Evolutionary conservation across 495 filamentous ascomycete genomes (phyloP), one percentile per base, ranked within the genome.

Genomic region (Penicillium dipodomyicola): DNA sequence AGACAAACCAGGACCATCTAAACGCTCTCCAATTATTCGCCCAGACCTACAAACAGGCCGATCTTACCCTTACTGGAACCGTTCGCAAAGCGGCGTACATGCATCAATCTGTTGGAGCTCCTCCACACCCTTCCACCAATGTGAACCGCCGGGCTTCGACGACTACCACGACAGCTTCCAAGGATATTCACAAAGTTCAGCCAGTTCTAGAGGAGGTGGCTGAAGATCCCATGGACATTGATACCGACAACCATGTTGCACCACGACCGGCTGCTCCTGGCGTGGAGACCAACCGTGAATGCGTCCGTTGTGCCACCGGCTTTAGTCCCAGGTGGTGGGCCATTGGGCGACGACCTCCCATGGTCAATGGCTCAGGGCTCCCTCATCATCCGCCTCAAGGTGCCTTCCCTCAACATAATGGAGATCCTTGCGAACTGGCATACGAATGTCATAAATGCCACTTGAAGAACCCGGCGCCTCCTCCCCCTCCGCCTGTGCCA

Each of bases 21-120:
- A 96, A 85, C 57, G 93, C 89, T 15, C 75, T 99, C 17, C 92
- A 96, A 68, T 78, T 93, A 11, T 99, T 87, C 65, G 87, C 86
- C 25, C 82, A 82, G 50, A 92, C 87, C 41, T 96, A 90, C 78
- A 99, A 97, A 73, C 93, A 97, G 69, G 92, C 93, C 19, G 94
- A 99, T 62, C 79, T 93, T 20, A 82, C 88, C 17, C 72, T 96
- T 52, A 96, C 92, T 8, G 93, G 93, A 20, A 96, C 94, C 17
- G 87, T 92, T 41, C 86, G 94, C 20, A 97, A 96, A 67, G 93
- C 95, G 20, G 85, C 82, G 30, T 79, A 86, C 22, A 75, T 86
- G 39, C 79, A 85, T 47, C 75, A 80, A 35, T 77, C 78, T 5
- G 72, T 77, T 39, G 71, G 72, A 49, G 66, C 62, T 8, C 61